Base-by-base conservation (phyloP, 495 filamentous ascomycete species). In the Talaromyces adpressus region DNA sequence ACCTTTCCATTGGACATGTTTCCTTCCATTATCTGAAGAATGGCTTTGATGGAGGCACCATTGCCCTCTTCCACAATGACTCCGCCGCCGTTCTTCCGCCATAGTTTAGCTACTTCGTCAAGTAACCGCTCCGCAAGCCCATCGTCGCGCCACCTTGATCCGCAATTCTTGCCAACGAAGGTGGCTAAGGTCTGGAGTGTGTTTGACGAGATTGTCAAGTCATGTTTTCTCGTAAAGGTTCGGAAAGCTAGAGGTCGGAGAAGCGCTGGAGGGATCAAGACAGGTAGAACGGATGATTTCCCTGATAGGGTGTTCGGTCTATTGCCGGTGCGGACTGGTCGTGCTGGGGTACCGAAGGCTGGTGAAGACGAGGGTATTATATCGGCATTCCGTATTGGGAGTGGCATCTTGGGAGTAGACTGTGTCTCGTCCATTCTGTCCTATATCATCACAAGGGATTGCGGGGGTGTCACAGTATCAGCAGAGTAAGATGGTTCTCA, bases 151-250 rank as follows among this genome's bases (percentile, higher is more conserved):
- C 94, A 98, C 86, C 88, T 92, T 41, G 92, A 89, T 53, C 94
- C 94, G 71, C 94, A 98, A 72, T 96, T 88, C 58, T 88, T 89
- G 12, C 94, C 94, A 41, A 98, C 89, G 70, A 98, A 98, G 0
- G 84, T 82, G 12, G 95, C 92, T 23, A 98, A 79, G 9, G 87
- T 84, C 72, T 92, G 85, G 1, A 98, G 81, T 0, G 94, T 91
- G 8, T 92, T 83, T 0, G 93, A 93, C 3, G 91, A 96, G 45
- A 98, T 87, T 0, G 92, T 98, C 41, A 98, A 81, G 71, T 93
- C 93, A 74, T 98, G 91, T 69, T 98, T 98, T 76, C 97, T 96
- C 6, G 94, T 98, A 67, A 98, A 95, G 0, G 91, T 93, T 45
- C 94, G 89, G 72, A 98, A 98, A 47, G 94, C 94, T 36, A 97